These are phyloP conservation scores for Clohesyomyces aquaticus DNA, from an alignment of 495 filamentous ascomycete species.

Conservation along the genomic window DNA sequence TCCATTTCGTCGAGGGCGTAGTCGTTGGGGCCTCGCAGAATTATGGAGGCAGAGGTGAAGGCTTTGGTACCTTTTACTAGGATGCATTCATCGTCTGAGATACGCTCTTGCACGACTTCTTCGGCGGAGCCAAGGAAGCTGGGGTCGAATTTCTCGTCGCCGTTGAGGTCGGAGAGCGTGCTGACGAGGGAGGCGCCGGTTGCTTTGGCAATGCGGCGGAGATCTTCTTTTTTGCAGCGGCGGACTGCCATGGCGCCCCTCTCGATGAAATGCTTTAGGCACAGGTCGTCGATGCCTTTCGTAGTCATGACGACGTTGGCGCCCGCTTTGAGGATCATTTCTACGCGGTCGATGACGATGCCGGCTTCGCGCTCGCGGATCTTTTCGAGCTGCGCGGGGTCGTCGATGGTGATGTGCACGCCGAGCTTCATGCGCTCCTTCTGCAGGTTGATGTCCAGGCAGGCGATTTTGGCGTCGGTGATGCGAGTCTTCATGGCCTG, in stretches of 20 bases:
- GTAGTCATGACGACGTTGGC: slow-evolving; percentile 96
- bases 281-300: slow-evolving; percentile 97
- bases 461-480: slow-evolving; percentile 93
- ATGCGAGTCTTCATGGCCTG: slow-evolving; percentile 97
- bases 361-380: slow-evolving; percentile 89
- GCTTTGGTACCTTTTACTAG: slow-evolving; percentile 94
- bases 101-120: slow-evolving; percentile 93
- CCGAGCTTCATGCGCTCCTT: slow-evolving; percentile 99
- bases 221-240: slow-evolving; percentile 98
- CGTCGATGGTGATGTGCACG: slow-evolving; percentile 97
- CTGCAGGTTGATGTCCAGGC: slow-evolving; percentile 96
- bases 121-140: slow-evolving; percentile 88
- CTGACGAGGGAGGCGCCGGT: slow-evolving; percentile 91
- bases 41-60: slow-evolving; percentile 91
- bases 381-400: slow-evolving; percentile 95
- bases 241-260: slow-evolving; percentile 94
- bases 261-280: slow-evolving; percentile 93
- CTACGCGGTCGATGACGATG: slow-evolving; percentile 91
- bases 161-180: slow-evolving; percentile 93
- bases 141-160: slow-evolving; percentile 93
- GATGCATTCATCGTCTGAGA: slow-evolving; percentile 99
- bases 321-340: slow-evolving; percentile 96
- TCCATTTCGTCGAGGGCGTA: slow-evolving; percentile 99
- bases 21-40: slow-evolving; percentile 94
- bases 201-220: slow-evolving; percentile 93